Percentiles rank a stretch among this genome's conserved stretches.
Conservation (phyloP, 1,139 yeast species). For the Diutina rugosa region DNA sequence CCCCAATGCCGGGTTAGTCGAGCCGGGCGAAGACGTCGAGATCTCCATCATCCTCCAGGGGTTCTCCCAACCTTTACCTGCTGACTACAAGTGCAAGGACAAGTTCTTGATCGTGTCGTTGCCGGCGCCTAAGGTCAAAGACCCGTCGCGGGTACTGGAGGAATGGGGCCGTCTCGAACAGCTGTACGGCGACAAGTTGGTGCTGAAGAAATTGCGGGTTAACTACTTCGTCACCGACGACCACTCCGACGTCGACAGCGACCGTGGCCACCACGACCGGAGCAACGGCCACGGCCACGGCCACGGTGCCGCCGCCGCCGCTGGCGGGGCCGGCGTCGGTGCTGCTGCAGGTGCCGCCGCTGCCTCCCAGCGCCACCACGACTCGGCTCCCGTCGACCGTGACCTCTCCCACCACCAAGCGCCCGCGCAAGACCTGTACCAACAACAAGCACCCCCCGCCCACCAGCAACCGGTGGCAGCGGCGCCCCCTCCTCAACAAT, state of each 20-base stretch:
- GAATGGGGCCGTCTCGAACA: conserved; percentile 64
- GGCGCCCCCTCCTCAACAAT: conserved; percentile 1
- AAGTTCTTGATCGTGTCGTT: conserved; percentile 83
- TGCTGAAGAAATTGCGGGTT: conserved; percentile 72
- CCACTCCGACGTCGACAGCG: conserved; percentile 10
- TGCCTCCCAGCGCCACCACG: not conserved
- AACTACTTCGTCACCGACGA: conserved; percentile 35
- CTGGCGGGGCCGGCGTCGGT: conserved; percentile 3
- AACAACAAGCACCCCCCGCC: not conserved
- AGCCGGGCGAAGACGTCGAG: conserved; percentile 60
- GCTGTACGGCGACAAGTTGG: conserved; percentile 42
- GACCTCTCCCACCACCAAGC: not conserved
- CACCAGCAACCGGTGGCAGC: not conserved
- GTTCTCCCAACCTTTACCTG: conserved; percentile 57
- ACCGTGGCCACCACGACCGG: conserved; percentile 4
- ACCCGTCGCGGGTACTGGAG: conserved; percentile 46
- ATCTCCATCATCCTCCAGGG: conserved; percentile 84
- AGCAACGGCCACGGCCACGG: conserved; percentile 3
- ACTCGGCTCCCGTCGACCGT: not conserved
- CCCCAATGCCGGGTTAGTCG: conserved; percentile 79
- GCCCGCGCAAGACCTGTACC: not conserved
- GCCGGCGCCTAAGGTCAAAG: conserved; percentile 54
- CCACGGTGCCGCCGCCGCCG: conserved; percentile 2
- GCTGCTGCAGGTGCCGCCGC: conserved; percentile 5
- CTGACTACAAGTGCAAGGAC: conserved; percentile 73